Percentiles rank a stretch among this genome's conserved stretches.
Evolutionary conservation across 306 rosid species (phyloP).

Genomic region (Senna tora): DNA sequence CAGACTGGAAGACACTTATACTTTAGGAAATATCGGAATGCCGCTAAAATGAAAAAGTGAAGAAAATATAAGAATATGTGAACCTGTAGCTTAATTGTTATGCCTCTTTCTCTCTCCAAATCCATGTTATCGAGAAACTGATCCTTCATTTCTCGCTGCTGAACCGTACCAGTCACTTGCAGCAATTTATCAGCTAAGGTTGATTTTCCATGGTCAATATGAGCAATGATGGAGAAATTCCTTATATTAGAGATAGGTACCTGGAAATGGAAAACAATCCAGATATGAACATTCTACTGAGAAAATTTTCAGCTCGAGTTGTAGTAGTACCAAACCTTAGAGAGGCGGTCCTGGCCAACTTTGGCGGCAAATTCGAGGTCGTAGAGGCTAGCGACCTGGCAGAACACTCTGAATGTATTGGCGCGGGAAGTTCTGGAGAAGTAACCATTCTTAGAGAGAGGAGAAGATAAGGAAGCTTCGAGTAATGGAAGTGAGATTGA

Average conservation of each 20-base stretch:
- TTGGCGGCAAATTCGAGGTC: constrained; percentile 48
- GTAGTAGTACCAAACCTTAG: constrained; percentile 41
- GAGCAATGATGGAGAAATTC: constrained; percentile 83
- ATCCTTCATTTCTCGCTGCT: constrained; percentile 89
- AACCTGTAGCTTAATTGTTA: constrained; percentile 90
- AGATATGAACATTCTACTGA: background rate
- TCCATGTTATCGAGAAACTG: constrained; percentile 99
- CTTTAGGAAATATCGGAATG: background rate
- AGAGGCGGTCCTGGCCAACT: constrained; percentile 79
- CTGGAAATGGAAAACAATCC: constrained; percentile 53
- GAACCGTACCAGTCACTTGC: constrained; percentile 86
- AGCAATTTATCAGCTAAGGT: constrained; percentile 90
- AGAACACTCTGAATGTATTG: constrained; percentile 40
- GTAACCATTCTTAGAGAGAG: constrained; percentile 35
- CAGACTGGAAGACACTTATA: background rate
- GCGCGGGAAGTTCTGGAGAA: constrained; percentile 28
- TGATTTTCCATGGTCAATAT: constrained; percentile 92
- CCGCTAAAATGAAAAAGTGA: background rate
- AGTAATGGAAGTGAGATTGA: constrained; percentile 25
- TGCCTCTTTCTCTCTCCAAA: constrained; percentile 93
- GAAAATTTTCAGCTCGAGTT: background rate
- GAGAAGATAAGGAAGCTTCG: constrained; percentile 26
- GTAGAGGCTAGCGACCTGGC: constrained; percentile 52
- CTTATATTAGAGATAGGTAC: constrained; percentile 79
- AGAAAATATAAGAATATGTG: background rate